Conservation (phyloP, 495 filamentous ascomycete species). For the Immersiella caudata region DNA sequence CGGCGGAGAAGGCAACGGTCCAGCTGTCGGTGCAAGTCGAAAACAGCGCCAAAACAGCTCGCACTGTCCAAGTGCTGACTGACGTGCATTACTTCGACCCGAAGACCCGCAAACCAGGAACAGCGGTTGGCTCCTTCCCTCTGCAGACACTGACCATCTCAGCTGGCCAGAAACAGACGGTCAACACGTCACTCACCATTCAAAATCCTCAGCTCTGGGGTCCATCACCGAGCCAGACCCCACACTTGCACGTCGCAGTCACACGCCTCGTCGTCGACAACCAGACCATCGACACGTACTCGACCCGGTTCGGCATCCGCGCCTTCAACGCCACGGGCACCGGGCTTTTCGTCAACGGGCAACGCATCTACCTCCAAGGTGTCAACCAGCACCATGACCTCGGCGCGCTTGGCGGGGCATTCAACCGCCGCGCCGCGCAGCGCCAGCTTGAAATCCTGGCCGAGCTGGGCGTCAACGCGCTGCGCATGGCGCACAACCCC, state of each 20-base stretch:
- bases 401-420: slow-evolving; percentile 49
- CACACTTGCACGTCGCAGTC: slow-evolving; percentile 50
- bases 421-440: slow-evolving; percentile 47
- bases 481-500: slow-evolving; percentile 54
- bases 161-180: slow-evolving; percentile 31
- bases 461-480: slow-evolving; percentile 51
- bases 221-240: slow-evolving; percentile 46
- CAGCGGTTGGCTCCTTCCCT: slow-evolving; percentile 34
- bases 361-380: slow-evolving; percentile 44
- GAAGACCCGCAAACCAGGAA: slow-evolving; percentile 24
- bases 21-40: slow-evolving; percentile 44
- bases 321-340: slow-evolving; percentile 36
- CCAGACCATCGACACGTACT: slow-evolving; percentile 46
- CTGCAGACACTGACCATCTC: slow-evolving; percentile 30
- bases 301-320: slow-evolving; percentile 53
- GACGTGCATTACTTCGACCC: slow-evolving; percentile 30
- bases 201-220: slow-evolving; percentile 51
- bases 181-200: slow-evolving; percentile 42
- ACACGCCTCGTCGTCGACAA: slow-evolving; percentile 35
- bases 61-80: slow-evolving; percentile 32
- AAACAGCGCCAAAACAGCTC: slow-evolving; percentile 37
- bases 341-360: slow-evolving; percentile 47
- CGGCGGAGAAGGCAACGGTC: slow-evolving; percentile 44
- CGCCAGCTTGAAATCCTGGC: slow-evolving; percentile 49
- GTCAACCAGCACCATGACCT: slow-evolving; percentile 53